Percentiles rank a stretch among this genome's conserved stretches.
Evolutionary conservation across 257 asterid species (phyloP).

Genomic region (Pogostemon cablin): DNA sequence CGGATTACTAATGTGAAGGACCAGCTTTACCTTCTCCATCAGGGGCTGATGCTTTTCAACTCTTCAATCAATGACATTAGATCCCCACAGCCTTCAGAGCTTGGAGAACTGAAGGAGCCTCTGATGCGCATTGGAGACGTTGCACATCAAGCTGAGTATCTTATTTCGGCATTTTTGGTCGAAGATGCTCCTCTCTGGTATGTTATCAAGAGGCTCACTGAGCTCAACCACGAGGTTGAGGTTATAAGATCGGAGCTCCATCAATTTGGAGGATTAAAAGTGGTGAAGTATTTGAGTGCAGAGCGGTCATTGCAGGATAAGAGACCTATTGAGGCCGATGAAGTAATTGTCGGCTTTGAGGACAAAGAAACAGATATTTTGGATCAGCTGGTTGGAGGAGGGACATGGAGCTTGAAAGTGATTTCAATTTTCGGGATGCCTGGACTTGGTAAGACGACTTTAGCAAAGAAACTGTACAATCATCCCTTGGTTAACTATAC

Average conservation of each 20-base stretch:
- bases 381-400: not conserved
- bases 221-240: constrained; percentile 8
- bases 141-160: constrained; percentile 34
- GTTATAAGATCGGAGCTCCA: not conserved
- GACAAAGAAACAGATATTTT: not conserved
- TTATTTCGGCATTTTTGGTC: constrained; percentile 16
- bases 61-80: too few relatives aligned
- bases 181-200: not conserved
- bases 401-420: not conserved
- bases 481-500: constrained; percentile 11
- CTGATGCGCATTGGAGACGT: constrained; percentile 10
- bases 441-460: constrained; percentile 38
- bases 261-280: not conserved
- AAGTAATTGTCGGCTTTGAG: constrained; percentile 30
- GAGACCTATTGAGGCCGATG: not conserved
- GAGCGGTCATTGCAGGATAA: not conserved
- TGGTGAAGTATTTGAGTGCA: not conserved
- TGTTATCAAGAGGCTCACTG: not conserved
- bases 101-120: constrained; percentile 6
- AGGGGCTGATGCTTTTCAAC: too few relatives aligned
- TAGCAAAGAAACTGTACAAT: constrained; percentile 37
- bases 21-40: too few relatives aligned
- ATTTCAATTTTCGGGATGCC: constrained; percentile 44
- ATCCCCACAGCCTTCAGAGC: not conserved
- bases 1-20: too few relatives aligned